Evolutionary conservation across 768 basidiomycete genomes (phyloP).

Genomic region (Coprinopsis strossmayeri): DNA sequence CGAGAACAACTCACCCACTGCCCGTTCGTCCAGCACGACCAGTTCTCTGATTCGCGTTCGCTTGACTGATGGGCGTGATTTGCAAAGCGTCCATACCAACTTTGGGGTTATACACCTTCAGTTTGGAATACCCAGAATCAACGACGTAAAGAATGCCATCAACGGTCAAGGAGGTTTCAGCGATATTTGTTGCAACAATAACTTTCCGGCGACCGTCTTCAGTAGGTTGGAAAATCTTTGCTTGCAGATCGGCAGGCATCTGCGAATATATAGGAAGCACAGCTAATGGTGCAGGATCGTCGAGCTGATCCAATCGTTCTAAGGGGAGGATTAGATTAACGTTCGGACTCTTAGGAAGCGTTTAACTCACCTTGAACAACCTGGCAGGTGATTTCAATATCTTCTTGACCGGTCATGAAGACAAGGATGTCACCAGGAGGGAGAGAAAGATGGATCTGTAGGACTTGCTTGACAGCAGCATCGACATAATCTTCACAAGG

Average conservation of each 20-base stretch:
- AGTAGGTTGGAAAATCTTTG: conserved; percentile 95
- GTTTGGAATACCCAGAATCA: conserved; percentile 93
- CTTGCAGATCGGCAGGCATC: conserved; percentile 98
- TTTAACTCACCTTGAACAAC: conserved; percentile 71
- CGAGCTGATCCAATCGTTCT: conserved; percentile 92
- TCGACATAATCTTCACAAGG: conserved; percentile 99
- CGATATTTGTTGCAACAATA: conserved; percentile 98
- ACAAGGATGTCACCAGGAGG: conserved; percentile 94
- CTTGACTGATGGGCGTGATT: conserved; percentile 98
- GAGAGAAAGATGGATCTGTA: conserved; percentile 91
- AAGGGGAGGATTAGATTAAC: conserved; percentile 7
- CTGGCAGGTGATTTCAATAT: conserved; percentile 95
- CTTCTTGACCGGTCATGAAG: conserved; percentile 99
- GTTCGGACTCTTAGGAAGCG: neutral
- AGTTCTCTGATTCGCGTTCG: conserved; percentile 93
- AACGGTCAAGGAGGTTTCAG: conserved; percentile 96
- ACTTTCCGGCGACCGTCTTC: conserved; percentile 92
- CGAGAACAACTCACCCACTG: conserved; percentile 58
- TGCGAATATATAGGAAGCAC: conserved; percentile 99
- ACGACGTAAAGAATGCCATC: conserved; percentile 98
- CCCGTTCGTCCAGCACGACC: conserved; percentile 97
- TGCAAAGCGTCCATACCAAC: conserved; percentile 99
- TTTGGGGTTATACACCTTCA: conserved; percentile 98
- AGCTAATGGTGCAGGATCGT: conserved; percentile 81
- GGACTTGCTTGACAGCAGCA: conserved; percentile 93